These are phyloP conservation scores for Rasamsonia emersonii DNA, from an alignment of 2,329 filamentous ascomycete species.

Conservation along the genomic window DNA sequence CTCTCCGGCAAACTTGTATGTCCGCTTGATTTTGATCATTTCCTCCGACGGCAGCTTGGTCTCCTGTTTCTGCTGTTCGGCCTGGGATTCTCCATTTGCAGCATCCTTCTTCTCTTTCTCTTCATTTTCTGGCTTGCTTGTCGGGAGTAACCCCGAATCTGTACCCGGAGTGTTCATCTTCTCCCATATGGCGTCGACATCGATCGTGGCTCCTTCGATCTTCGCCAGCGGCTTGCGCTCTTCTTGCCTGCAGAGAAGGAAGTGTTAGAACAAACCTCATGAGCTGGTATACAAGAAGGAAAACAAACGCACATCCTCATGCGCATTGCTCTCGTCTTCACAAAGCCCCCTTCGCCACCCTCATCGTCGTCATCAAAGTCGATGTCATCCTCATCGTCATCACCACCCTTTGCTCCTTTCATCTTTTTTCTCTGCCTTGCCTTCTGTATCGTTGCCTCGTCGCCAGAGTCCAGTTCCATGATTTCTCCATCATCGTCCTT, in stretches of 20 bases:
- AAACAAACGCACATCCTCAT: constrained; percentile 33
- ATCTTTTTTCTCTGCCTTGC: constrained; percentile 34
- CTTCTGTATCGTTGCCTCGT: constrained; percentile 48
- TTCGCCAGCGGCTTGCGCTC: constrained; percentile 40
- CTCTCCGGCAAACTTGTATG: constrained; percentile 51
- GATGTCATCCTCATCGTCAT: constrained; percentile 29
- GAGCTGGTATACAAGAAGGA: constrained; percentile 6
- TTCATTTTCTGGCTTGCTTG: constrained; percentile 10
- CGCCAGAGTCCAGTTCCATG: constrained; percentile 45
- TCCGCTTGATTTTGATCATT: constrained; percentile 47
- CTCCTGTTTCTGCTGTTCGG: constrained; percentile 7
- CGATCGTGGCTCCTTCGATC: constrained; percentile 44
- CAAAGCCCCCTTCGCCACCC: constrained; percentile 42
- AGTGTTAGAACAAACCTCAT: constrained; percentile 2
- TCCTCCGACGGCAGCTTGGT: constrained; percentile 26
- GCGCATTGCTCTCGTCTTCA: constrained; percentile 47
- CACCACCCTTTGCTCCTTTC: constrained; percentile 20
- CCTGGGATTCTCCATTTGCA: constrained; percentile 10
- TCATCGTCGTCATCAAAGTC: constrained; percentile 34
- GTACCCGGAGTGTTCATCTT: constrained; percentile 37
- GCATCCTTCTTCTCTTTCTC: constrained; percentile 9
- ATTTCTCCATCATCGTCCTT: constrained; percentile 18
- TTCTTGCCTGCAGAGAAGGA: constrained; percentile 38
- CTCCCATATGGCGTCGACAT: constrained; percentile 48
- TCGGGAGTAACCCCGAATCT: constrained; percentile 7